Evolutionary conservation across 1,284 basidiomycete genomes (phyloP).

Genomic region (Exsudoporus floridanus): DNA sequence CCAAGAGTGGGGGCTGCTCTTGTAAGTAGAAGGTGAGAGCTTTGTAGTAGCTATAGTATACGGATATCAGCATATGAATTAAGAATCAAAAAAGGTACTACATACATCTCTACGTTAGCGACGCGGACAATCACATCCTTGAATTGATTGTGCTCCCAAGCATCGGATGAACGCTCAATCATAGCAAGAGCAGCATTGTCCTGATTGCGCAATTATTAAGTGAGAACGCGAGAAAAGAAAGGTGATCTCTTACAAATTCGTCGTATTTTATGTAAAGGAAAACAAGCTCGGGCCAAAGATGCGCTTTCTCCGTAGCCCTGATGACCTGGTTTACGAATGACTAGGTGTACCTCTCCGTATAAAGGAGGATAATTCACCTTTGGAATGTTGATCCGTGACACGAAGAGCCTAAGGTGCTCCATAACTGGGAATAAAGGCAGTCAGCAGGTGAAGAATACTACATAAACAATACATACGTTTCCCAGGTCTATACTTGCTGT

Average conservation of each 20-base stretch:
- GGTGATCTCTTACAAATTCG: constrained; percentile 67
- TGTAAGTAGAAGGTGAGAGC: constrained; percentile 86
- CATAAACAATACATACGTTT: constrained; percentile 61
- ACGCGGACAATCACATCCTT: constrained; percentile 94
- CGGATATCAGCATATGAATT: background rate
- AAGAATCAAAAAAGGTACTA: background rate
- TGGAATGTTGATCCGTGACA: constrained; percentile 95
- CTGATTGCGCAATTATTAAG: constrained; percentile 36
- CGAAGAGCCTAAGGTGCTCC: constrained; percentile 98
- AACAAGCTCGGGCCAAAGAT: constrained; percentile 98
- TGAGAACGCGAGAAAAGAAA: background rate
- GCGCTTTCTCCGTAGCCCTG: constrained; percentile 92
- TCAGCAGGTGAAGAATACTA: constrained; percentile 14
- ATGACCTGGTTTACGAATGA: constrained; percentile 63
- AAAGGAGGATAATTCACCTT: constrained; percentile 41
- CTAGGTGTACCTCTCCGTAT: constrained; percentile 2
- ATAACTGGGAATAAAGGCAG: constrained; percentile 62
- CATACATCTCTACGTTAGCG: constrained; percentile 96
- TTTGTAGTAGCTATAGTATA: constrained; percentile 74
- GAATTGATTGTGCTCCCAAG: constrained; percentile 99
- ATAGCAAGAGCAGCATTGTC: constrained; percentile 96
- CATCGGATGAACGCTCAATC: constrained; percentile 96
- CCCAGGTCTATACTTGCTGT: constrained; percentile 96
- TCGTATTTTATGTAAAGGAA: constrained; percentile 99
- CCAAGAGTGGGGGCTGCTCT: constrained; percentile 91